phyloP scores from a whole-genome alignment of 129 eudicot genomes.

The Flaveria bidentis region DNA sequence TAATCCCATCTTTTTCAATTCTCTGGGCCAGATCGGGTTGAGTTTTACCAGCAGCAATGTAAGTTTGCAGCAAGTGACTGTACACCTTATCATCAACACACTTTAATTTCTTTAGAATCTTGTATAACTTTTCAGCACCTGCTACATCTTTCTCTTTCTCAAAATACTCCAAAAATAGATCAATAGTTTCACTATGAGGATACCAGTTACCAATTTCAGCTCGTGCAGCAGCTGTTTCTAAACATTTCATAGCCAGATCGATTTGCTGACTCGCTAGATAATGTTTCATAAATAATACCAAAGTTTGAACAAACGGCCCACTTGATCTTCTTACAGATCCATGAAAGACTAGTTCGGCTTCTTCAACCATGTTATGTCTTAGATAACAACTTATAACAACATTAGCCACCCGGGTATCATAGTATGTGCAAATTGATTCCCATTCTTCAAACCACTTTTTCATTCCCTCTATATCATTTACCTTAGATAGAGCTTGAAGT shows the following conservation, averaged over 20 bases:
- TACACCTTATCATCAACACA: slow-evolving; percentile 50
- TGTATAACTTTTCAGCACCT: slow-evolving; percentile 55
- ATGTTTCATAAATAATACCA: slow-evolving; percentile 40
- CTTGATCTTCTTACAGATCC: slow-evolving; percentile 42
- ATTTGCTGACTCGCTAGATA: slow-evolving; percentile 36
- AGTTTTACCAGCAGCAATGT: slow-evolving; percentile 51
- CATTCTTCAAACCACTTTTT: slow-evolving; percentile 65
- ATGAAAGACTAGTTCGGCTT: slow-evolving; percentile 55
- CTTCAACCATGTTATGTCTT: slow-evolving; percentile 50
- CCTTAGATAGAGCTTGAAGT: slow-evolving; percentile 63
- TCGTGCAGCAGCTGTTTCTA: slow-evolving; percentile 52
- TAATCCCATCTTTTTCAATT: slow-evolving; percentile 51
- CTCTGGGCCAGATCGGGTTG: slow-evolving; percentile 45
- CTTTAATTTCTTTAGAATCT: slow-evolving; percentile 44
- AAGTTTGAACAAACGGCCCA: slow-evolving; percentile 36
- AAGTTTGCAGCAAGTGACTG: slow-evolving; percentile 47
- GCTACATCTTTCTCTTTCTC: slow-evolving; percentile 50
- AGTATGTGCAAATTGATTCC: slow-evolving; percentile 51
- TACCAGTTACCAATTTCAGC: slow-evolving; percentile 38
- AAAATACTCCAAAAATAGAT: slow-evolving; percentile 41
- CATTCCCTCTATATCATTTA: slow-evolving; percentile 49
- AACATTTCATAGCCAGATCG: slow-evolving; percentile 43
- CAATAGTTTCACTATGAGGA: slow-evolving; percentile 32
- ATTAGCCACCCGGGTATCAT: slow-evolving; percentile 55
- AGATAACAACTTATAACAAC: slow-evolving; percentile 44